A percentile compares a stretch with the other conserved stretches of the same genome.
phyloP scores from a whole-genome alignment of 2,329 filamentous ascomycete species.

The Graphium sp. region DNA sequence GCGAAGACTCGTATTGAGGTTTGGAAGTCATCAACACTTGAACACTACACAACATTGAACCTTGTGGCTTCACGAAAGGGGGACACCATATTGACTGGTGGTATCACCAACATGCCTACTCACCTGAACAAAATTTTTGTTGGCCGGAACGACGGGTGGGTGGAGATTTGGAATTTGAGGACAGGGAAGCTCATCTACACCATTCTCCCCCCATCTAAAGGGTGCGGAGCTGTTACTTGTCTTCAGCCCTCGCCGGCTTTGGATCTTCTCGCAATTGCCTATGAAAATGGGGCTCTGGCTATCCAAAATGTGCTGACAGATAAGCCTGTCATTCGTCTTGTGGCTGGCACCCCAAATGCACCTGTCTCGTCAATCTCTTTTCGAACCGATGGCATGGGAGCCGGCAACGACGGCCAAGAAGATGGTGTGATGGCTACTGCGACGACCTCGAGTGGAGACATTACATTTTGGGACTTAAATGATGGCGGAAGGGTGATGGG shows the following conservation, averaged over 20 bases:
- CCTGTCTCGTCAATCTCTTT: conserved; percentile 76
- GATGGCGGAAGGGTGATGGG: conserved; percentile 74
- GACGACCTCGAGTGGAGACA: conserved; percentile 61
- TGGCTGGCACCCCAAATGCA: conserved; percentile 44
- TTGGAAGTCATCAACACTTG: conserved; percentile 69
- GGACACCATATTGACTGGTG: conserved; percentile 56
- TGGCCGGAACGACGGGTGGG: conserved; percentile 69
- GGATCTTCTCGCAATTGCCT: conserved; percentile 75
- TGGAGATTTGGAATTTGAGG: conserved; percentile 96
- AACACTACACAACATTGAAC: conserved; percentile 79
- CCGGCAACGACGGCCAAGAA: conserved; percentile 69
- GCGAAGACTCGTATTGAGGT: conserved; percentile 64
- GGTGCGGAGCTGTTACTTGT: conserved; percentile 70
- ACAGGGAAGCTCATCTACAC: conserved; percentile 86
- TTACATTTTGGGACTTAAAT: conserved; percentile 94
- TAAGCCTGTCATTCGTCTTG: conserved; percentile 51
- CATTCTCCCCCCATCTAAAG: conserved; percentile 56
- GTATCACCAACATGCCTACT: conserved; percentile 78
- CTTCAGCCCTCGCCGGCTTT: conserved; percentile 72
- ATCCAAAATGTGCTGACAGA: conserved; percentile 74
- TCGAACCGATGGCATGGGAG: conserved; percentile 74
- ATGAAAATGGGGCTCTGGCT: conserved; percentile 59
- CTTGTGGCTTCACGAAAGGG: conserved; percentile 37
- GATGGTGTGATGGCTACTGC: conserved; percentile 91
- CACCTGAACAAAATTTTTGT: conserved; percentile 93